phyloP scores from a whole-genome alignment of 208 protist genomes.

The Trypanosomatidae sp. region DNA sequence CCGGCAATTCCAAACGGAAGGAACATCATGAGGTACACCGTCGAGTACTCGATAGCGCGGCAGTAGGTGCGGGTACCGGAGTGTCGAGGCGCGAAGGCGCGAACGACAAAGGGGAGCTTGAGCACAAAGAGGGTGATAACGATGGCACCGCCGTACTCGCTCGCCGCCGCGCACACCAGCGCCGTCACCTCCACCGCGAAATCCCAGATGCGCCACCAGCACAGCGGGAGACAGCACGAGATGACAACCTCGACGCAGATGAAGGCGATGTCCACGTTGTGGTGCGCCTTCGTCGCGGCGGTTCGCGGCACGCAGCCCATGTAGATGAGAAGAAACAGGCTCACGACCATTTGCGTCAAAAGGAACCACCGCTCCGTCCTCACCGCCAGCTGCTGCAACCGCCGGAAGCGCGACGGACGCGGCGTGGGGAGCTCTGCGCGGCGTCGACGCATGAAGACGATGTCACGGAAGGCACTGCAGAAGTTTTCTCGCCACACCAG shows the following conservation, averaged over 20 bases:
- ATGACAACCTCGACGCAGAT: constrained; percentile 43
- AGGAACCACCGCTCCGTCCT: constrained; percentile 28
- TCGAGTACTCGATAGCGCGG: constrained; percentile 44
- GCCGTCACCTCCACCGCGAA: constrained; percentile 38
- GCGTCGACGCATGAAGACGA: constrained; percentile 40
- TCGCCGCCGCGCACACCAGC: constrained; percentile 37
- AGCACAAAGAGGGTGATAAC: constrained; percentile 53
- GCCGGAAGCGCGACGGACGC: constrained; percentile 16
- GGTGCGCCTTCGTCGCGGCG: constrained; percentile 22
- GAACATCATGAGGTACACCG: constrained; percentile 54
- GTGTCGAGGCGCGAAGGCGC: constrained; percentile 40
- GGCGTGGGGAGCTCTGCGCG: constrained; percentile 2
- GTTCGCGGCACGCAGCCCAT: constrained; percentile 48
- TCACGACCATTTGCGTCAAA: constrained; percentile 45
- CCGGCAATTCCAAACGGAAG: constrained; percentile 50
- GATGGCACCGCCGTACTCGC: constrained; percentile 48
- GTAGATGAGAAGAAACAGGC: constrained; percentile 59
- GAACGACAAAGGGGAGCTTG: constrained; percentile 62
- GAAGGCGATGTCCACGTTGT: constrained; percentile 55
- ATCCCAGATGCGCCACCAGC: constrained; percentile 48
- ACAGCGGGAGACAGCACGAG: constrained; percentile 31
- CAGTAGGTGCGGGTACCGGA: constrained; percentile 76
- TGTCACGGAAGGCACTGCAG: constrained; percentile 53
- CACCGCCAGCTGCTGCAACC: constrained; percentile 11
- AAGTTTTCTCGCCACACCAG: constrained; percentile 84